A percentile compares a stretch with the other conserved stretches of the same genome.
Evolutionary conservation across 2,329 filamentous ascomycete species (phyloP).

Genomic region (Uncinocarpus reesii): DNA sequence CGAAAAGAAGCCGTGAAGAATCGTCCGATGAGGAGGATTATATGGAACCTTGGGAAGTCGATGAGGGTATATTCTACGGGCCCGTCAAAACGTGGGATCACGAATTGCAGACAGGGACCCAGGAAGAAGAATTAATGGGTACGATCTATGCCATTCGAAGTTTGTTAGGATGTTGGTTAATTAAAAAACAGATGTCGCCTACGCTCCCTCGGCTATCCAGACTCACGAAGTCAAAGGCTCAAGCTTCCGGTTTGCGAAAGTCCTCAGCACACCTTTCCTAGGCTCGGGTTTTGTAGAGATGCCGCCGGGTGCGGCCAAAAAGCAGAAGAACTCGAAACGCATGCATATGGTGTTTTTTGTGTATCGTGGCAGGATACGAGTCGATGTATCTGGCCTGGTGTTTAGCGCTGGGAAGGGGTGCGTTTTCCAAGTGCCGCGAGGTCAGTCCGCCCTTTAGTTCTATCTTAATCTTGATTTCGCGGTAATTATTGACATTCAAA

Average conservation of each 20-base stretch:
- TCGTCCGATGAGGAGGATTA: constrained; percentile 32
- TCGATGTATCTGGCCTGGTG: constrained; percentile 48
- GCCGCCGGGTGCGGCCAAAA: constrained; percentile 71
- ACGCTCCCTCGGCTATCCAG: constrained; percentile 47
- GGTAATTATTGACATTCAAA: neutral
- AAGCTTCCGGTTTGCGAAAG: constrained; percentile 80
- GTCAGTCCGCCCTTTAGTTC: constrained; percentile 45
- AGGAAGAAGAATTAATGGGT: constrained; percentile 36
- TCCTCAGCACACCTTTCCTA: constrained; percentile 73
- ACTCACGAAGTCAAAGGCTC: constrained; percentile 51
- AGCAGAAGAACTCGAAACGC: constrained; percentile 79
- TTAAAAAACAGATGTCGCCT: constrained; percentile 46
- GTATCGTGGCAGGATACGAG: constrained; percentile 67
- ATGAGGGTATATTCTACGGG: constrained; percentile 33
- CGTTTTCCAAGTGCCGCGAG: constrained; percentile 88
- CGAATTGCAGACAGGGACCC: constrained; percentile 28
- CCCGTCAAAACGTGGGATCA: constrained; percentile 37
- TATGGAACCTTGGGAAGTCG: constrained; percentile 38
- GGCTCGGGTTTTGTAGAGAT: constrained; percentile 84
- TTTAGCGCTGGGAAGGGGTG: constrained; percentile 83
- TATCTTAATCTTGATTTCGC: neutral
- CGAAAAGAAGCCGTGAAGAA: constrained; percentile 30
- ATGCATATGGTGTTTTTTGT: constrained; percentile 99
- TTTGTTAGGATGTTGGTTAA: constrained; percentile 18
- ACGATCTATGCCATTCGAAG: constrained; percentile 9